phyloP scores from a whole-genome alignment of 1,284 basidiomycete species.

The Sparassis latifolia region DNA sequence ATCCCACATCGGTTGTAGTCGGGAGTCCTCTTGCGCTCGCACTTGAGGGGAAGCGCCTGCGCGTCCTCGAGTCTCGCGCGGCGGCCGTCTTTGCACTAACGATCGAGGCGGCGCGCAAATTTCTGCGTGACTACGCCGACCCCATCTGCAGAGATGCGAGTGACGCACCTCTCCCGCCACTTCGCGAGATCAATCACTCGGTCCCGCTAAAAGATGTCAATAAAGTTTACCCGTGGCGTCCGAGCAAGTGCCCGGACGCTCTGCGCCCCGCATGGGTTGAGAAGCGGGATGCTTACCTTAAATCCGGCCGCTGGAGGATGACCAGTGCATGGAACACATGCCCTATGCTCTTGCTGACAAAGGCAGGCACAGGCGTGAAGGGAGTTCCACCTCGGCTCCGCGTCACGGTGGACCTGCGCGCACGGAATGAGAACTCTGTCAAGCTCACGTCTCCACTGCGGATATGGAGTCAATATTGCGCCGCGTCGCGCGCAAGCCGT shows the following conservation, averaged over 20 bases:
- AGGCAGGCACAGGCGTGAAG: not conserved
- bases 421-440: conserved; percentile 27
- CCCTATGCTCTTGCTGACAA: not conserved
- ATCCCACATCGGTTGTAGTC: conserved; percentile 12
- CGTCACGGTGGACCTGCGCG: conserved; percentile 25
- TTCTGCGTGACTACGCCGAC: conserved; percentile 14
- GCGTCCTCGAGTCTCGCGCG: conserved; percentile 6
- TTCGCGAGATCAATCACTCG: conserved; percentile 29
- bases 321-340: not conserved
- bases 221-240: conserved; percentile 21
- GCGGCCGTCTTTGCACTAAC: conserved; percentile 11
- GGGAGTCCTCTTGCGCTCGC: conserved; percentile 7
- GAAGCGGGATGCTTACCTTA: conserved; percentile 23
- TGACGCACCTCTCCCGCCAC: conserved; percentile 23
- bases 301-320: conserved; percentile 2
- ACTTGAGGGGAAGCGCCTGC: conserved; percentile 11
- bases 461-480: conserved; percentile 6
- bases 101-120: conserved; percentile 7
- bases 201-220: conserved; percentile 33
- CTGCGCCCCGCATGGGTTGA: conserved; percentile 18
- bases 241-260: conserved; percentile 25
- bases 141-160: conserved; percentile 21
- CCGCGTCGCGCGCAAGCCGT: conserved; percentile 3
- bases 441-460: conserved; percentile 11
- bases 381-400: conserved; percentile 13